phyloP scores from a whole-genome alignment of 805 yeast genomes.

The Starmerella apis region DNA sequence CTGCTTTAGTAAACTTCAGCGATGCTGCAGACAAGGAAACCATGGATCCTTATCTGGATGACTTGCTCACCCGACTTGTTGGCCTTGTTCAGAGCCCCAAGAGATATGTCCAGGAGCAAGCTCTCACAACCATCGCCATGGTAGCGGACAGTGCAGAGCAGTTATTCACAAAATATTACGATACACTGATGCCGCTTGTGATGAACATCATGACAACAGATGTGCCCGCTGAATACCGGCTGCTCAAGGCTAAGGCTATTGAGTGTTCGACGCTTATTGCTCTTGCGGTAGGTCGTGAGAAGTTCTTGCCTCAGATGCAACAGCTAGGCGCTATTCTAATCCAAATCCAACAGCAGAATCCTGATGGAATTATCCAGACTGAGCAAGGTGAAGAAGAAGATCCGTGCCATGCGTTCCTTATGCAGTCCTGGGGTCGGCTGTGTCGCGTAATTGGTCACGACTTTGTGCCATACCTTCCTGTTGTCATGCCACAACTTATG shows the following conservation, averaged over 20 bases:
- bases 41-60: constrained; percentile 87
- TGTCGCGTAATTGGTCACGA: constrained; percentile 79
- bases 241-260: constrained; percentile 82
- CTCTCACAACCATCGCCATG: constrained; percentile 88
- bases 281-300: constrained; percentile 86
- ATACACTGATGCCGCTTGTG: constrained; percentile 83
- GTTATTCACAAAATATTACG: constrained; percentile 82
- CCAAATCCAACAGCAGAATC: constrained; percentile 44
- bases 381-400: constrained; percentile 50
- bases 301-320: constrained; percentile 62
- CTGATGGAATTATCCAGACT: constrained; percentile 19
- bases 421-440: constrained; percentile 92
- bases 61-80: constrained; percentile 60
- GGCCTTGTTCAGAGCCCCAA: constrained; percentile 73
- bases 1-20: constrained; percentile 89
- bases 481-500: constrained; percentile 81
- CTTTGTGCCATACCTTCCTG: constrained; percentile 71
- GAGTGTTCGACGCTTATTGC: constrained; percentile 95
- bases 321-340: constrained; percentile 65
- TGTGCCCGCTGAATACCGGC: constrained; percentile 64
- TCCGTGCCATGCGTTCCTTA: constrained; percentile 75
- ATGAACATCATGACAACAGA: constrained; percentile 69
- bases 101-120: constrained; percentile 94
- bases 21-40: constrained; percentile 83
- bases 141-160: constrained; percentile 93